These are phyloP conservation scores for Zymoseptoria ardabiliae DNA, from an alignment of 2,329 filamentous ascomycete genomes.

Conservation along the genomic window DNA sequence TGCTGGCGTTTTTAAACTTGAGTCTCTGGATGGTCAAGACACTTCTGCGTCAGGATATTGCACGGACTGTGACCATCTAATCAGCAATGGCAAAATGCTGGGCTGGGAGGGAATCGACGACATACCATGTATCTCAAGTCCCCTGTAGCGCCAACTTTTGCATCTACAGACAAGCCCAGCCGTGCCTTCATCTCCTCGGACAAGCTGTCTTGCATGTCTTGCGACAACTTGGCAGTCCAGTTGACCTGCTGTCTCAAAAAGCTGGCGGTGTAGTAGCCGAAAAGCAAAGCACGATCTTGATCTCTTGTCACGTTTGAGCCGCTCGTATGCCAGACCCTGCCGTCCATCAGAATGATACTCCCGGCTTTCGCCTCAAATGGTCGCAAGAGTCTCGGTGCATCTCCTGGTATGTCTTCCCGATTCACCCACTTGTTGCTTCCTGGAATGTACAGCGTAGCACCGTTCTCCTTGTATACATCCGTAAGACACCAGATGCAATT, in stretches of 20 bases:
- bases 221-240: slow-evolving; percentile 8
- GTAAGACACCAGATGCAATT: slow-evolving; percentile 9
- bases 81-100: background rate
- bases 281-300: slow-evolving; percentile 8
- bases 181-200: slow-evolving; percentile 5
- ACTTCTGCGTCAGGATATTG: background rate
- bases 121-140: background rate
- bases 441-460: slow-evolving; percentile 7
- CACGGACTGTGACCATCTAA: background rate
- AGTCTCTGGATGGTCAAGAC: background rate
- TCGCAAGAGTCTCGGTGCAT: slow-evolving; percentile 2
- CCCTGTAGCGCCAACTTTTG: background rate
- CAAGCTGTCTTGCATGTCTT: slow-evolving; percentile 3
- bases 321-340: slow-evolving; percentile 11
- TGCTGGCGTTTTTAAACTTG: too few relatives aligned
- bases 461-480: slow-evolving; percentile 7
- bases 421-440: slow-evolving; percentile 6
- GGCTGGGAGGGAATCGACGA: background rate
- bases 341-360: slow-evolving; percentile 9
- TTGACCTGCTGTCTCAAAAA: slow-evolving; percentile 8
- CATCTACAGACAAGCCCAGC: background rate
- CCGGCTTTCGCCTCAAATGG: slow-evolving; percentile 11
- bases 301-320: slow-evolving; percentile 7
- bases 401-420: slow-evolving; percentile 2
- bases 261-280: slow-evolving; percentile 8